Percentiles rank a stretch among this genome's conserved stretches.
These are phyloP conservation scores for Claviceps sp. DNA, from an alignment of 2,329 filamentous ascomycete genomes.

Conservation along the genomic window DNA sequence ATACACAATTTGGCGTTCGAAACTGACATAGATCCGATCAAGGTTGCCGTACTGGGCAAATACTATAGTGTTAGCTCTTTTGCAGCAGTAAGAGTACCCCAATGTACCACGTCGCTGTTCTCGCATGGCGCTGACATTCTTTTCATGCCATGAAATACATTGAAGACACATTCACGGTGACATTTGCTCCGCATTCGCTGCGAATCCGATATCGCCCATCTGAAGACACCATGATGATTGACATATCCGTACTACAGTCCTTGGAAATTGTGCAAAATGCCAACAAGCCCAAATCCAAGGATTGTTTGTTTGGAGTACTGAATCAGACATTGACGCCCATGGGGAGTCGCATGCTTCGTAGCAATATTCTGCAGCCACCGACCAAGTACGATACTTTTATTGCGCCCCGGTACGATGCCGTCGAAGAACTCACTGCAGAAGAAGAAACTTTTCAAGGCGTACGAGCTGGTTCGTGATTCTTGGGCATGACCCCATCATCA, in stretches of 20 bases:
- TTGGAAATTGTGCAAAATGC: constrained; percentile 86
- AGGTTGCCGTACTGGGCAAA: constrained; percentile 66
- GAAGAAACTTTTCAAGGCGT: constrained; percentile 76
- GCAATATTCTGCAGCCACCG: constrained; percentile 78
- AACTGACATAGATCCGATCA: constrained; percentile 69
- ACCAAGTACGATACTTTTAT: constrained; percentile 56
- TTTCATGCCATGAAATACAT: constrained; percentile 66
- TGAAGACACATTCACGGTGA: constrained; percentile 52
- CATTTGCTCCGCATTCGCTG: constrained; percentile 32
- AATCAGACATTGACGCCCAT: constrained; percentile 81
- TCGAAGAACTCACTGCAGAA: constrained; percentile 68
- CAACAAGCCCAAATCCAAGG: constrained; percentile 61
- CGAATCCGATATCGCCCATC: constrained; percentile 76
- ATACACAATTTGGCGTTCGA: constrained; percentile 67
- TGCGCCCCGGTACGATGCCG: constrained; percentile 60
- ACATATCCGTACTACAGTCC: constrained; percentile 72
- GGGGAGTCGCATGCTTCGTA: constrained; percentile 71
- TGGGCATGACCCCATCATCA: not conserved
- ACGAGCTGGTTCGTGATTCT: constrained; percentile 42
- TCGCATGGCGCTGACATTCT: constrained; percentile 8
- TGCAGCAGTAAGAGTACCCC: constrained; percentile 53
- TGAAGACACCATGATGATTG: constrained; percentile 91
- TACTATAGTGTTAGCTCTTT: constrained; percentile 79
- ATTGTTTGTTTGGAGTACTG: constrained; percentile 72
- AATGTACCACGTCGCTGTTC: not conserved